Evolutionary conservation across 2,329 filamentous ascomycete species (phyloP).

Genomic region (Fusarium illudens): DNA sequence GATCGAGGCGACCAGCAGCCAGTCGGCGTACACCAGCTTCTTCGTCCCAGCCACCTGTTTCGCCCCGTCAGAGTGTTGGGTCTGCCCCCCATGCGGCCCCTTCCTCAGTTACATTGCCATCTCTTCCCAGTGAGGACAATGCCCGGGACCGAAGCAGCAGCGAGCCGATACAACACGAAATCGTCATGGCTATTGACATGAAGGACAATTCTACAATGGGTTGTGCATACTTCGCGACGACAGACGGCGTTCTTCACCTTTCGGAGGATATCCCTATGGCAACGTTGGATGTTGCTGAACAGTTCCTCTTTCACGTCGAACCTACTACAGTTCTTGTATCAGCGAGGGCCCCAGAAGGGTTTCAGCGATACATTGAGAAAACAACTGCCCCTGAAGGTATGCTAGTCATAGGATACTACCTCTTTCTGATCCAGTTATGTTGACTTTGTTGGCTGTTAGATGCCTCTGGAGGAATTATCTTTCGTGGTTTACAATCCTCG

Average conservation of each 20-base stretch:
- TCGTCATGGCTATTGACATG: slow-evolving; percentile 83
- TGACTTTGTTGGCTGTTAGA: slow-evolving; percentile 6
- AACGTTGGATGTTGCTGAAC: slow-evolving; percentile 74
- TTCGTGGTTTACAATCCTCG: slow-evolving; percentile 73
- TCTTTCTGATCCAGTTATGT: background rate
- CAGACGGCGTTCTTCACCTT: slow-evolving; percentile 74
- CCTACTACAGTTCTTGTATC: slow-evolving; percentile 66
- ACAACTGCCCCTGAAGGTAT: slow-evolving; percentile 14
- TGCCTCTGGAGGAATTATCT: slow-evolving; percentile 39
- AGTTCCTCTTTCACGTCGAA: slow-evolving; percentile 61
- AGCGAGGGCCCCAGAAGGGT: slow-evolving; percentile 53
- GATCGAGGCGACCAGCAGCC: background rate
- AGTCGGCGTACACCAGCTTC: background rate
- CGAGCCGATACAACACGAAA: slow-evolving; percentile 54
- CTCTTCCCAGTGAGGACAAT: background rate
- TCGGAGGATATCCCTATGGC: slow-evolving; percentile 79
- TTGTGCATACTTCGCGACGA: slow-evolving; percentile 82
- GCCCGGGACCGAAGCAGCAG: slow-evolving; percentile 14
- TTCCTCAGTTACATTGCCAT: background rate
- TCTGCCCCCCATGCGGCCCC: background rate
- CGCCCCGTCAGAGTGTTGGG: background rate
- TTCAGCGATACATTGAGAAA: slow-evolving; percentile 47
- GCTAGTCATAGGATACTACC: background rate
- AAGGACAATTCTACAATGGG: slow-evolving; percentile 76
- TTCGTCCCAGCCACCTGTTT: background rate